phyloP scores from a whole-genome alignment of 345 rosid species.

The Eucalyptus polyanthemos region DNA sequence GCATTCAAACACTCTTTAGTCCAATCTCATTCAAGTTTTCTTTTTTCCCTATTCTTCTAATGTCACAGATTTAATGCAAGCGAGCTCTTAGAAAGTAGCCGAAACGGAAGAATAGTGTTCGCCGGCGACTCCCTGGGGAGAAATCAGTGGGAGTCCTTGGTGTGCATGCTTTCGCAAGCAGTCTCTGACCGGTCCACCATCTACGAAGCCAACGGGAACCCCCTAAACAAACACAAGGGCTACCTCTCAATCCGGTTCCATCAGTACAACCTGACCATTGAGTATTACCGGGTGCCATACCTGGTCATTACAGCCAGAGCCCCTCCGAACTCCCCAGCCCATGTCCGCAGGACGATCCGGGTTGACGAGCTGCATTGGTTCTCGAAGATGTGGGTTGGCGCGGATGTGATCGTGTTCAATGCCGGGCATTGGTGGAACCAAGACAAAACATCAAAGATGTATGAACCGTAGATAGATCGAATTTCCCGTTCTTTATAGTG shows the following conservation, averaged over 20 bases:
- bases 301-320: slow-evolving; percentile 49
- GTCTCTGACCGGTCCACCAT: slow-evolving; percentile 46
- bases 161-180: slow-evolving; percentile 62
- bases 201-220: slow-evolving; percentile 58
- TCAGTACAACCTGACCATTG: slow-evolving; percentile 58
- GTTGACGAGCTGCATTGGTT: slow-evolving; percentile 62
- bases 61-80: slow-evolving; percentile 58
- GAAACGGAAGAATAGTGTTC: slow-evolving; percentile 69
- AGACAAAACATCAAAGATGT: slow-evolving; percentile 33
- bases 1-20: background rate
- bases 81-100: slow-evolving; percentile 53
- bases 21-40: background rate
- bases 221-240: slow-evolving; percentile 76
- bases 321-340: slow-evolving; percentile 22
- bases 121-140: slow-evolving; percentile 89
- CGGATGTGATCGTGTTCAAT: slow-evolving; percentile 62
- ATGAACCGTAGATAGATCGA: background rate
- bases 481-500: background rate
- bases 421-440: slow-evolving; percentile 88
- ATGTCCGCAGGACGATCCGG: slow-evolving; percentile 30
- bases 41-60: background rate
- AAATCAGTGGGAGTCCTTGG: slow-evolving; percentile 88
- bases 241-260: slow-evolving; percentile 69
- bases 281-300: slow-evolving; percentile 75
- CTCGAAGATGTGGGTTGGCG: slow-evolving; percentile 51